phyloP scores from a whole-genome alignment of 805 yeast species.

The Kodamaea nitidulidarum region DNA sequence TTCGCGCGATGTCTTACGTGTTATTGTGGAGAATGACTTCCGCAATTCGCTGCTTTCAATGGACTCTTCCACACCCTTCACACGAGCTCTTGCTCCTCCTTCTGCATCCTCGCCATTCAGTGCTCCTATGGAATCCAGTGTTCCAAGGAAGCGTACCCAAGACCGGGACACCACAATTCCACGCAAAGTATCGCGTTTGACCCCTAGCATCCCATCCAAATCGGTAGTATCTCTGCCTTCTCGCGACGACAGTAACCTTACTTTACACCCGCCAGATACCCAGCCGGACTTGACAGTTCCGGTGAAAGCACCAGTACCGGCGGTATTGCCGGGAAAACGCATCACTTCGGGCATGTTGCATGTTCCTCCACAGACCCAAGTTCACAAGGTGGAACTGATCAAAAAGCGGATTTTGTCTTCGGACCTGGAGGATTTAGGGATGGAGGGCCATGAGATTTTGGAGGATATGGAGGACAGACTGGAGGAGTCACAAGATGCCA shows the following conservation, averaged over 20 bases:
- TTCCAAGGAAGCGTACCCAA: conserved; percentile 16
- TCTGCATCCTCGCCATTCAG: conserved; percentile 16
- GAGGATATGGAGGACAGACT: neutral
- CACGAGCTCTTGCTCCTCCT: neutral
- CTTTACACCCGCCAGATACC: conserved; percentile 35
- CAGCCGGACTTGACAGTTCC: conserved; percentile 25
- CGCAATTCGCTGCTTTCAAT: conserved; percentile 3
- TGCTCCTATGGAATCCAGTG: conserved; percentile 15
- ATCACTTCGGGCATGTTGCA: conserved; percentile 43
- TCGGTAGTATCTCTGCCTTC: conserved; percentile 6
- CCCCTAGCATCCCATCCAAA: neutral
- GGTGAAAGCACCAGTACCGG: conserved; percentile 16
- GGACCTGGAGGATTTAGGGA: conserved; percentile 1
- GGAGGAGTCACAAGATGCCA: too few species aligned
- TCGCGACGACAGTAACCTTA: conserved; percentile 19
- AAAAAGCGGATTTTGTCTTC: neutral
- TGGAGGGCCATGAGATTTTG: neutral
- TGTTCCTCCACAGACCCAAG: conserved; percentile 28
- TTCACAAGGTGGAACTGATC: conserved; percentile 9
- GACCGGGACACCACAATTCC: conserved; percentile 22
- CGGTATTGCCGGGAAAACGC: conserved; percentile 13
- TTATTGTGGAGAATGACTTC: conserved; percentile 29
- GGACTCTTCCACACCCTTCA: conserved; percentile 5
- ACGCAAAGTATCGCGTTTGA: conserved; percentile 11
- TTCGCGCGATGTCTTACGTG: conserved; percentile 33